Evolutionary conservation across 1,139 yeast genomes (phyloP).

Genomic region (Taphrina populina): DNA sequence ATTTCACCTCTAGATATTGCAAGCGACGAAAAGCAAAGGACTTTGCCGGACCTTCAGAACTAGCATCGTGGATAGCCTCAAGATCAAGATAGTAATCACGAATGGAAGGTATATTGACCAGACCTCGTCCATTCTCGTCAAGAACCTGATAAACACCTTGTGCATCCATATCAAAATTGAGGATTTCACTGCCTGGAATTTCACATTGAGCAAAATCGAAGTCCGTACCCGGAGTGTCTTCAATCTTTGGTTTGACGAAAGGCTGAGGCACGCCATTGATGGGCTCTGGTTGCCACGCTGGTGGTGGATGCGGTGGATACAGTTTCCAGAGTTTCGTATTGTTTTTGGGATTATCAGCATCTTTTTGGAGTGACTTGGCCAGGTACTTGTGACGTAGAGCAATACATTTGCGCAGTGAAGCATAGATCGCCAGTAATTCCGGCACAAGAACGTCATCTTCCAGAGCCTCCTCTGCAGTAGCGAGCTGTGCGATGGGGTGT

Average conservation of each 20-base stretch:
- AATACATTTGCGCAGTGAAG: slow-evolving; percentile 69
- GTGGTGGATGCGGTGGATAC: slow-evolving; percentile 92
- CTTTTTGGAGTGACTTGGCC: slow-evolving; percentile 66
- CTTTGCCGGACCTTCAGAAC: slow-evolving; percentile 96
- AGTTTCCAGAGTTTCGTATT: slow-evolving; percentile 60
- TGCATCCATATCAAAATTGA: slow-evolving; percentile 55
- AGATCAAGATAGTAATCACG: slow-evolving; percentile 81
- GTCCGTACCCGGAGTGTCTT: slow-evolving; percentile 49
- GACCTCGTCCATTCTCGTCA: slow-evolving; percentile 45
- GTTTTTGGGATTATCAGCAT: slow-evolving; percentile 80
- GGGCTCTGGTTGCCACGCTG: slow-evolving; percentile 59
- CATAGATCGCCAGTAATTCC: slow-evolving; percentile 68
- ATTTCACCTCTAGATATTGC: slow-evolving; percentile 91
- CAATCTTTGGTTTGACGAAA: slow-evolving; percentile 34
- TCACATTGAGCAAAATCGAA: slow-evolving; percentile 62
- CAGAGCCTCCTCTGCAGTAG: slow-evolving; percentile 7
- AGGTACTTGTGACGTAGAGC: slow-evolving; percentile 76
- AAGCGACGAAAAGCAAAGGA: slow-evolving; percentile 92
- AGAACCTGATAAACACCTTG: slow-evolving; percentile 71
- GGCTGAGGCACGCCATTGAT: slow-evolving; percentile 42
- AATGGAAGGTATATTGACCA: slow-evolving; percentile 64
- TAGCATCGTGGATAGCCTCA: slow-evolving; percentile 64
- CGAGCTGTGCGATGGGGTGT: neutral
- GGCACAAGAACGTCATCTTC: slow-evolving; percentile 42
- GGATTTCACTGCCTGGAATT: slow-evolving; percentile 63